phyloP scores from a whole-genome alignment of 2,329 filamentous ascomycete genomes.

The Helotiales sp. region DNA sequence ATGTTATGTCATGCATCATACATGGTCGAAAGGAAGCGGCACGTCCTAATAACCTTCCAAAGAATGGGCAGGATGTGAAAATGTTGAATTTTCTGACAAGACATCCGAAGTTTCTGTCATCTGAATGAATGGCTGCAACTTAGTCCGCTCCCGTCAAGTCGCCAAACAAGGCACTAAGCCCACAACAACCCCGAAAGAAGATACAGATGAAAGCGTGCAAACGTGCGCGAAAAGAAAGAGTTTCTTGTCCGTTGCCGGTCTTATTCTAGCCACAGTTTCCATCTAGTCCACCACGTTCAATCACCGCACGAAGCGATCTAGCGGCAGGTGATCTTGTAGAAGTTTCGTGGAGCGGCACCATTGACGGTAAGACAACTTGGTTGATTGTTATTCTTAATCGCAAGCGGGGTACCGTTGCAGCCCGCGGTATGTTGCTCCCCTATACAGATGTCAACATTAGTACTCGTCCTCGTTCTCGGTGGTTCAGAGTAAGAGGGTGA shows the following conservation, averaged over 20 bases:
- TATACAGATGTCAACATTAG: not conserved
- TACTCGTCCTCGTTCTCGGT: too few species aligned
- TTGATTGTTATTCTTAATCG: too few species aligned
- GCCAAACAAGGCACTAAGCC: not conserved
- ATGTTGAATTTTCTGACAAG: not conserved
- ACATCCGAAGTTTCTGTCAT: not conserved
- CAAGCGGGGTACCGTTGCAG: not conserved
- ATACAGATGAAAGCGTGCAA: not conserved
- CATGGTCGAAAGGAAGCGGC: too few species aligned
- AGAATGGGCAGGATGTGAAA: not conserved
- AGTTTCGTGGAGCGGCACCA: not conserved
- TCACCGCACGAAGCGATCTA: too few species aligned
- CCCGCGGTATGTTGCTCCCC: not conserved
- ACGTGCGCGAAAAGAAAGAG: too few species aligned
- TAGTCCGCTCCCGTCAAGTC: not conserved
- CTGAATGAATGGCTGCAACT: not conserved
- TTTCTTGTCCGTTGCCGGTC: not conserved
- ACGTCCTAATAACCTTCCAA: too few species aligned
- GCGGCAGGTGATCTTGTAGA: constrained; percentile 1
- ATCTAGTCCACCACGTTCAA: too few species aligned
- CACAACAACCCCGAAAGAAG: not conserved
- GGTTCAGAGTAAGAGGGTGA: too few species aligned
- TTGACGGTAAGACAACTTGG: not conserved
- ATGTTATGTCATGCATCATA: too few species aligned
- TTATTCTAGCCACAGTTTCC: not conserved